A percentile compares a stretch with the other conserved stretches of the same genome.
These are phyloP conservation scores for Claviceps paspali DNA, from an alignment of 2,329 filamentous ascomycete species.

Conservation along the genomic window DNA sequence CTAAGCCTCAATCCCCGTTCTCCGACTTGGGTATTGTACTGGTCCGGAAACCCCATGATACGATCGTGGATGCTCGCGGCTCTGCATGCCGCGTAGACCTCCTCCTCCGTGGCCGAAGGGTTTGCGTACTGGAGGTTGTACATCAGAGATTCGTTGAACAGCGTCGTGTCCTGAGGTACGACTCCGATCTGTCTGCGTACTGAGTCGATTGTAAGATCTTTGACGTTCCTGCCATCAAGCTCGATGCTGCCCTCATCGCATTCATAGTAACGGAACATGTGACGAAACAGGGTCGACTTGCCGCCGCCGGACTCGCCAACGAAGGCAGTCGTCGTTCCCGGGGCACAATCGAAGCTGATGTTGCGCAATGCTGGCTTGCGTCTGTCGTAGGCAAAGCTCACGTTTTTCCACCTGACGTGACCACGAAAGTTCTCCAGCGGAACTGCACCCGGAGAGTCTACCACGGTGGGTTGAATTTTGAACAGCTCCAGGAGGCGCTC, in stretches of 20 bases:
- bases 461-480: constrained; percentile 85
- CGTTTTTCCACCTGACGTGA: constrained; percentile 73
- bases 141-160: constrained; percentile 92
- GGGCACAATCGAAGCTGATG: constrained; percentile 69
- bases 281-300: constrained; percentile 90
- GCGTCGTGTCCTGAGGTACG: constrained; percentile 87
- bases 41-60: constrained; percentile 76
- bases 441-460: constrained; percentile 54
- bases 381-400: constrained; percentile 79
- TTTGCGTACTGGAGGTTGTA: constrained; percentile 90
- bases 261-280: constrained; percentile 96
- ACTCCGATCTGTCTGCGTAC: constrained; percentile 83
- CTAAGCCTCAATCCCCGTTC: constrained; percentile 77
- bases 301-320: constrained; percentile 94
- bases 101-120: constrained; percentile 61
- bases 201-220: constrained; percentile 84
- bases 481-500: constrained; percentile 91
- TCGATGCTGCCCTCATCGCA: constrained; percentile 63
- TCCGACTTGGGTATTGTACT: constrained; percentile 79
- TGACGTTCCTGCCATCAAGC: constrained; percentile 72
- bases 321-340: constrained; percentile 87
- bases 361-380: constrained; percentile 74
- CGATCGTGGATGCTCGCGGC: constrained; percentile 88
- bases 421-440: constrained; percentile 56
- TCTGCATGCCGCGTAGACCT: constrained; percentile 67